Conservation (phyloP, 2,329 filamentous ascomycete genomes). For the Aspergillus luchuensis region DNA sequence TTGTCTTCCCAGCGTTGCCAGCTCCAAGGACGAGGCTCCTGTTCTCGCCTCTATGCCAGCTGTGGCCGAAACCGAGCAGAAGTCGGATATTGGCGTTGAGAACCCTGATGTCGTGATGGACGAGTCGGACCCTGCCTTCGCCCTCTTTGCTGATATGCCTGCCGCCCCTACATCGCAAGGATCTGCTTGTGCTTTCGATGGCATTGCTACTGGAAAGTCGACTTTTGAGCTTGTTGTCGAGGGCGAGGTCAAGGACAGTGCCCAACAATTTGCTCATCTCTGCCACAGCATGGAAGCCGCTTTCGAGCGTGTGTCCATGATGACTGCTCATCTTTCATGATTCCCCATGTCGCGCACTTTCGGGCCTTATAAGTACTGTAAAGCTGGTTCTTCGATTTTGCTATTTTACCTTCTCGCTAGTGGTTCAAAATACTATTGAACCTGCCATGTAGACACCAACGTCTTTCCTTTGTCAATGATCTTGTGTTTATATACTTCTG, state of each 20-base stretch:
- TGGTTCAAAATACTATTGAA: slow-evolving; percentile 14
- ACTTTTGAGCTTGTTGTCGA: slow-evolving; percentile 66
- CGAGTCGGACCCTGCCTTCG: slow-evolving; percentile 52
- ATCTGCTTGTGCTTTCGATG: slow-evolving; percentile 46
- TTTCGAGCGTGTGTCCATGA: slow-evolving; percentile 43
- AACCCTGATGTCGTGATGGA: slow-evolving; percentile 55
- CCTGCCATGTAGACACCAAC: slow-evolving; percentile 22
- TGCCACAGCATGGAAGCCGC: slow-evolving; percentile 46
- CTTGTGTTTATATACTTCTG: slow-evolving; percentile 23
- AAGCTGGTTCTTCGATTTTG: slow-evolving; percentile 20
- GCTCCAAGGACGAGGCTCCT: slow-evolving; percentile 54
- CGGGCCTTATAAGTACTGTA: slow-evolving; percentile 21
- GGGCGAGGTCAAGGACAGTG: slow-evolving; percentile 27
- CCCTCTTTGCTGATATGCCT: slow-evolving; percentile 55
- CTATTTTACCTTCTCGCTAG: slow-evolving; percentile 9
- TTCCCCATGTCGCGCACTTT: slow-evolving; percentile 31
- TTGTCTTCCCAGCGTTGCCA: slow-evolving; percentile 37
- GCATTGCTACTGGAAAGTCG: slow-evolving; percentile 65
- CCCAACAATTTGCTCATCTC: slow-evolving; percentile 39
- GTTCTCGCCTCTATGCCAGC: slow-evolving; percentile 46
- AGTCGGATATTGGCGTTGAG: slow-evolving; percentile 24
- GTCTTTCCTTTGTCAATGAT: slow-evolving; percentile 29
- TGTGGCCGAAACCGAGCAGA: slow-evolving; percentile 17
- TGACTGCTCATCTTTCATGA: slow-evolving; percentile 45
- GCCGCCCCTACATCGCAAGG: slow-evolving; percentile 30